Base-by-base conservation (phyloP, 345 rosid species). In the Boechera retrofracta region DNA sequence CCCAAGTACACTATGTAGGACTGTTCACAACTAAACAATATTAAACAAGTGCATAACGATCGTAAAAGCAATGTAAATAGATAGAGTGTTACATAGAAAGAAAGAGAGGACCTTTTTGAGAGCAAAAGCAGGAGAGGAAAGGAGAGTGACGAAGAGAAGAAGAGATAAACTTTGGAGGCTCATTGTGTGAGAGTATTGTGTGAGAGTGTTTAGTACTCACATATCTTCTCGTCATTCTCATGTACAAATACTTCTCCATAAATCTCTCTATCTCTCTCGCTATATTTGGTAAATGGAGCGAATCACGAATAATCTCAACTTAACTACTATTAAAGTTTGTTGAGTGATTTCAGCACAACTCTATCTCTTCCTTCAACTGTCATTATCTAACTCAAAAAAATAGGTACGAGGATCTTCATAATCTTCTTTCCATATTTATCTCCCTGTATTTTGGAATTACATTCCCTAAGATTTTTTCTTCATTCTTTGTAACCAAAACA, bases 1-100 rank as follows among this genome's bases (percentile, higher is more conserved):
- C 97, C 97, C 82, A 89, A 71, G 82, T 91, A 89, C 24, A 91
- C 94, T 39, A 88, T 48, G 28, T 89, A 89, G 0, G 94, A 77
- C 94, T 87, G 41, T 64, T 9, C 7, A 35, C 35, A 36, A 29
- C 5, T 3, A 66, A 52, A 16, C 36, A 36, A 16, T 6, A 7
- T 21, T 3, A 24, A 53, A 52, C 7, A 54, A 29, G 32, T 77
- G 52, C 11, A 33, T n/a, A 64, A 45, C 41, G 29, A 60, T 42
- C 39, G 4, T 47, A 47, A 33, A 49, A 41, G 42, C 72, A 65
- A 77, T 18, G 39, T 35, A 55, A 36, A 52, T 32, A 32, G 1
- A 67, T 0, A 49, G 13, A 26, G 11, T 5, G 11, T 6, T 9
- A 32, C 0, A 39, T 11, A 38, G 13, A 64, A 12, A 42, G 3